A percentile compares a stretch with the other conserved stretches of the same genome.
Evolutionary conservation across 305 asterid species (phyloP).

Genomic region (Fraxinus velutina): DNA sequence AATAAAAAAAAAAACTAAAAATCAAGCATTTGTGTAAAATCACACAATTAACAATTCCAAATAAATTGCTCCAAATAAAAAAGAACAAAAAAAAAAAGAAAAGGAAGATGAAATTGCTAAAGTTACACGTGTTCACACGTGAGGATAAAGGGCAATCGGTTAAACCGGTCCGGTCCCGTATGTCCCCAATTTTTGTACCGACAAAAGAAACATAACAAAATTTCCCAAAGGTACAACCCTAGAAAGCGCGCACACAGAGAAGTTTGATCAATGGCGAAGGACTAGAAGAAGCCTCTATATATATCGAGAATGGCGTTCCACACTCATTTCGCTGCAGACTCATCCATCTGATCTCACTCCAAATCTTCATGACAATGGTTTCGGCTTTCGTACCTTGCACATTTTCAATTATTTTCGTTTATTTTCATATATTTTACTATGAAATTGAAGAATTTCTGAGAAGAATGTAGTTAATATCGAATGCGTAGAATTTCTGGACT

Average conservation of each 20-base stretch:
- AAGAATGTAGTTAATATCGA: neutral
- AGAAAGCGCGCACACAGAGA: conserved; percentile 18
- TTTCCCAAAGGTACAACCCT: conserved; percentile 38
- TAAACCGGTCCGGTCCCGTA: conserved; percentile 5
- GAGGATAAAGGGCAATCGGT: neutral
- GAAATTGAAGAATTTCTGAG: neutral
- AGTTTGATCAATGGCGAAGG: neutral
- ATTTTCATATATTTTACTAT: neutral
- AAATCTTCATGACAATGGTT: conserved; percentile 20
- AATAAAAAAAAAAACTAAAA: neutral
- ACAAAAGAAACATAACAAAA: neutral
- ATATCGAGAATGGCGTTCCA: neutral
- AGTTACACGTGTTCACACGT: neutral
- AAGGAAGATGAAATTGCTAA: neutral
- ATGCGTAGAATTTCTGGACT: neutral
- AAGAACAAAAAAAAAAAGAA: neutral
- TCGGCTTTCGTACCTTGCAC: neutral
- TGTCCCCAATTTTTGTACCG: neutral
- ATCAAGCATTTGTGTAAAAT: neutral
- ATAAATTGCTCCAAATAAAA: neutral
- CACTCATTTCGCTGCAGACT: neutral
- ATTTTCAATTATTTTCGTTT: neutral
- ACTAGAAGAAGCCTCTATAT: neutral
- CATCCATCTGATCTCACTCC: conserved; percentile 20
- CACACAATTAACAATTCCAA: neutral